Evolutionary conservation across 371 early-diverging fungal genomes (phyloP).

Genomic region (Dinochytrium kinnereticum): DNA sequence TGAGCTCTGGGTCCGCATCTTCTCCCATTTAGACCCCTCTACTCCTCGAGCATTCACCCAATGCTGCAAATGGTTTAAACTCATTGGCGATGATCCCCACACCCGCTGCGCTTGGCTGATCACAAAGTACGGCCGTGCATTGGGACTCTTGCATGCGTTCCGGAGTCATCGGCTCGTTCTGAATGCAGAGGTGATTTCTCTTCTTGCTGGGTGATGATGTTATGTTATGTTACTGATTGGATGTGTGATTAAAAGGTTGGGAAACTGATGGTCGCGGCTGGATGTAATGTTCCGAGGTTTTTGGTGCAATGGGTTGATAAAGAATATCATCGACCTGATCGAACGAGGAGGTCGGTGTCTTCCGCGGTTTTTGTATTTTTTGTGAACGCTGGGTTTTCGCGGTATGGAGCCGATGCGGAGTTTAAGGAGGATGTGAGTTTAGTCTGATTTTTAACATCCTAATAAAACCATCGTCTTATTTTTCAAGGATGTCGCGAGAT

Average conservation of each 20-base stretch:
- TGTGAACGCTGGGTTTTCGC: constrained; percentile 36
- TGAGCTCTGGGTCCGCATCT: constrained; percentile 44
- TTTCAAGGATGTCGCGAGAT: constrained; percentile 42
- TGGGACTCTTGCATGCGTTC: constrained; percentile 40
- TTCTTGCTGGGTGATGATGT: background rate
- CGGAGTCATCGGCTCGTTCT: constrained; percentile 34
- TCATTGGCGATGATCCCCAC: constrained; percentile 41
- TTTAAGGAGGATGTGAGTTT: constrained; percentile 50
- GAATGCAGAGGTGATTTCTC: constrained; percentile 29
- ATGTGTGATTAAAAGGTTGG: too few species aligned
- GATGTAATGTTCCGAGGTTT: constrained; percentile 41
- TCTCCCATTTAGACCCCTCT: constrained; percentile 36
- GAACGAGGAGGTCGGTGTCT: constrained; percentile 28
- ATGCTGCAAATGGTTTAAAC: constrained; percentile 22
- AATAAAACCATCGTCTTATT: background rate
- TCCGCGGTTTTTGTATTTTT: constrained; percentile 43
- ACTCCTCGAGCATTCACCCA: constrained; percentile 28
- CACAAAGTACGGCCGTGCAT: constrained; percentile 34
- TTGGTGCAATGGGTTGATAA: constrained; percentile 45
- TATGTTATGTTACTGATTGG: too few species aligned
- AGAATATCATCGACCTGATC: constrained; percentile 38
- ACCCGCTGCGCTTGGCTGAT: constrained; percentile 35
- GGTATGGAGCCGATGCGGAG: constrained; percentile 39
- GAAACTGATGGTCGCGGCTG: constrained; percentile 21
- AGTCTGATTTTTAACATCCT: background rate